Evolutionary conservation across 306 rosid genomes (phyloP), one percentile per base, ranked within the genome.

Genomic region (Abrus pulchellus): DNA sequence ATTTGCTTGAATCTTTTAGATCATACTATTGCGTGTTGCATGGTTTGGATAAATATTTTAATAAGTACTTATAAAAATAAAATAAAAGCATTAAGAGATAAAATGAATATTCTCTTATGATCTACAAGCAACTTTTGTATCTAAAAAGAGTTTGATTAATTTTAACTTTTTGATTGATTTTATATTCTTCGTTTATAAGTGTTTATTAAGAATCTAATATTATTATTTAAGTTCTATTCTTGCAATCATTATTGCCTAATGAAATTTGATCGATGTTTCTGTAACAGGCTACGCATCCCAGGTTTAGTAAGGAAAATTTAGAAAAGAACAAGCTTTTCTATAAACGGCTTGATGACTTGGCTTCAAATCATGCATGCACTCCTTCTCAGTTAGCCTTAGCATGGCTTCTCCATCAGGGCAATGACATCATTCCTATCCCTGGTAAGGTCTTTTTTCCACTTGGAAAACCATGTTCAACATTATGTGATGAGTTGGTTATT

Each of bases 351-450:
- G 82, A 83, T 76, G 80, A 50, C 8, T 68, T 84, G 83, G 90
- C 94, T 80, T 79, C 79, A 20, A 87, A 84, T 44, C 89, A 84
- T 82, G 80, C 78, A 41, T 88, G 92, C 75, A 57, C 87, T 76
- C 90, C 90, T 82, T 82, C 94, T 63, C 91, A 92, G 62, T 77
- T 92, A 76, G 94, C 91, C 70, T 75, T 92, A 68, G 86, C 97
- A 33, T 90, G 94, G 94, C 87, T 92, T 84, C 83, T 90, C 27
- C 89, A 88, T 75, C 97, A 87, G 72, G 92, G 88, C 66, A 83
- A 82, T 40, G 85, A 88, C 57, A 88, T 87, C 68, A 12, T 92
- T 77, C 91, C 94, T 40, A 88, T 92, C 63, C 97, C 97, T 7
- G 97, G 92, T 92, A 86, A 20, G 68, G 43, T 80, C 49, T 52